phyloP scores from a whole-genome alignment of 352 stramenopile species.

The Lagenidium giganteum region DNA sequence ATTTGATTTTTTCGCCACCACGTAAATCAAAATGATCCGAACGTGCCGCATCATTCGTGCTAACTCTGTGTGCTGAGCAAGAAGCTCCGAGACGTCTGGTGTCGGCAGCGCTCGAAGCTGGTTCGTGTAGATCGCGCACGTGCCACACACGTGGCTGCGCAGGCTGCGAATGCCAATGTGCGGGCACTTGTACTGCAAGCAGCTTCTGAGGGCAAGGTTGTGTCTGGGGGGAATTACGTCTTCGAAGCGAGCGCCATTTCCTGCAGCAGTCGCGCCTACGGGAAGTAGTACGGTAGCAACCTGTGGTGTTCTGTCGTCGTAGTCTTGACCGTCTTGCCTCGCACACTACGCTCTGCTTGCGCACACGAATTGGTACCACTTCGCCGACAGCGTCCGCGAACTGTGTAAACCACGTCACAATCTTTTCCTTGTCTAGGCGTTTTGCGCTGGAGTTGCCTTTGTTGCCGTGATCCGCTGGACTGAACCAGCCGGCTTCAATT shows the following conservation, averaged over 20 bases:
- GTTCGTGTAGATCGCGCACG: constrained; percentile 3
- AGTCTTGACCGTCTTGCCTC: too few species aligned
- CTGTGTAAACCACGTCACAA: neutral
- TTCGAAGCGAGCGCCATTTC: constrained; percentile 6
- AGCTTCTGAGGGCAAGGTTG: neutral
- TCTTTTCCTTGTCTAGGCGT: neutral
- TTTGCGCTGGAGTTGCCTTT: constrained; percentile 1
- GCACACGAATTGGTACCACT: constrained; percentile 2
- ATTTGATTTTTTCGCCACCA: neutral
- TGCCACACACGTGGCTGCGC: constrained; percentile 2
- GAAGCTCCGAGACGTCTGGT: neutral
- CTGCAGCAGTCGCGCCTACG: constrained; percentile 1
- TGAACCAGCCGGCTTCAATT: too few species aligned
- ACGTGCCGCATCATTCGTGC: constrained; percentile 3
- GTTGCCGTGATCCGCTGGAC: neutral
- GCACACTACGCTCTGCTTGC: neutral
- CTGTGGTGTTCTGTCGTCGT: constrained; percentile 5
- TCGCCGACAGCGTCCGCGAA: constrained; percentile 2
- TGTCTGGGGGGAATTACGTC: constrained; percentile 3
- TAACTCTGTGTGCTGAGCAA: neutral
- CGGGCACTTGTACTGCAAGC: neutral
- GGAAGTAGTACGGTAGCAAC: constrained; percentile 3
- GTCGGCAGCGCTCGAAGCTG: neutral
- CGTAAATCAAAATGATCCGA: constrained; percentile 3
- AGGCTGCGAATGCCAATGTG: constrained; percentile 3